phyloP scores from a whole-genome alignment of 495 filamentous ascomycete genomes.

The Penicillium longicatenatum region DNA sequence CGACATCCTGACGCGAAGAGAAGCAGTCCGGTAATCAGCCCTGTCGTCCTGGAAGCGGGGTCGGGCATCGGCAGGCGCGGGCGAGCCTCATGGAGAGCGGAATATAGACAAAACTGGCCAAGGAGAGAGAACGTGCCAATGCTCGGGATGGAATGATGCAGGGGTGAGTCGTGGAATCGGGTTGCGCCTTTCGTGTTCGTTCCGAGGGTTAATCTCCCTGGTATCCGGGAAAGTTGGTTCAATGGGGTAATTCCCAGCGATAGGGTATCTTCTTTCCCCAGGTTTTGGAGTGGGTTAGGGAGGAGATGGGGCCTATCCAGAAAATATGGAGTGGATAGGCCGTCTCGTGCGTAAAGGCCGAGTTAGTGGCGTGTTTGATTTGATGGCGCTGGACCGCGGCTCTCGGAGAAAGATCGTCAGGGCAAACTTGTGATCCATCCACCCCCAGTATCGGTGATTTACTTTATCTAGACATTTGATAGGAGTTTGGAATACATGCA shows the following conservation, averaged over 20 bases:
- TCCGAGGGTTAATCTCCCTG: conserved; percentile 6
- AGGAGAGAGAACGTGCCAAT: neutral
- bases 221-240: conserved; percentile 17
- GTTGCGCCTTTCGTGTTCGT: conserved; percentile 46
- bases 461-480: too few species aligned
- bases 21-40: conserved; percentile 26
- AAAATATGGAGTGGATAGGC: neutral
- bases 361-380: conserved; percentile 13
- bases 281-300: neutral
- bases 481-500: neutral
- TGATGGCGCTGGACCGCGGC: conserved; percentile 34
- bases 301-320: neutral
- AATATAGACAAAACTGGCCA: conserved; percentile 5
- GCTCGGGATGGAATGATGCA: conserved; percentile 7
- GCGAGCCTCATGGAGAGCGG: conserved; percentile 29
- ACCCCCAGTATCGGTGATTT: too few species aligned
- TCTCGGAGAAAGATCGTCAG: conserved; percentile 39
- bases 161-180: conserved; percentile 1
- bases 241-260: neutral
- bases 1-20: conserved; percentile 47
- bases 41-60: conserved; percentile 40
- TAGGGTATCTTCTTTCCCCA: conserved; percentile 4
- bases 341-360: conserved; percentile 11
- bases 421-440: conserved; percentile 28
- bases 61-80: conserved; percentile 31